Percentiles rank a stretch among this genome's conserved stretches.
Conservation (phyloP, 2,329 filamentous ascomycete species). For the Oidium heveae region DNA sequence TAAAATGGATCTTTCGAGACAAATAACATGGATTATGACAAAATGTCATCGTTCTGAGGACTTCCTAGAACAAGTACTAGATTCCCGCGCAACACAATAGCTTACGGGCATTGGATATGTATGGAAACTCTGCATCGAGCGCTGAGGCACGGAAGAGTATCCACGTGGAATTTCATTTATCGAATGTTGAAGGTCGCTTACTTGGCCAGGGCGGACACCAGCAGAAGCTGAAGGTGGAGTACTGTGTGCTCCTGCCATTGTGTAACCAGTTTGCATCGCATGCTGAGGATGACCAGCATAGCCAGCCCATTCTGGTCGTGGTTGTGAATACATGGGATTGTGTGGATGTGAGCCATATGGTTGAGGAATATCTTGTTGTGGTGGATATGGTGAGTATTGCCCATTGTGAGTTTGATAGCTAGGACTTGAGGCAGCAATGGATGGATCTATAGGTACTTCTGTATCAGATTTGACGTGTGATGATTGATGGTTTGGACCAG, state of each 20-base stretch:
- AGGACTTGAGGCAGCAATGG: constrained; percentile 79
- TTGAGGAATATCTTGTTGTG: constrained; percentile 67
- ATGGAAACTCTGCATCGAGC: not conserved
- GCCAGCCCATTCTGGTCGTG: constrained; percentile 49
- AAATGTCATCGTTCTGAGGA: not conserved
- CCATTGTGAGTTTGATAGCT: constrained; percentile 50
- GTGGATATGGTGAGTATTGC: constrained; percentile 71
- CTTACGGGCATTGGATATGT: not conserved
- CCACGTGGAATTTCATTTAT: not conserved
- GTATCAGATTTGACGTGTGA: constrained; percentile 75
- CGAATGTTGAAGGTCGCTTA: constrained; percentile 17
- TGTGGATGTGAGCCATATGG: constrained; percentile 37
- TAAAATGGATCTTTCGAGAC: too few species aligned
- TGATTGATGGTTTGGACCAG: constrained; percentile 47
- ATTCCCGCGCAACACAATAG: not conserved
- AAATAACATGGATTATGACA: too few species aligned
- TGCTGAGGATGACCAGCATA: constrained; percentile 27
- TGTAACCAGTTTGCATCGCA: constrained; percentile 12
- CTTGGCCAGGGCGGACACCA: constrained; percentile 30
- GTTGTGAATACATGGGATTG: constrained; percentile 37
- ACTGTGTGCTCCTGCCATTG: constrained; percentile 16
- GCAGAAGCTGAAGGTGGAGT: constrained; percentile 28
- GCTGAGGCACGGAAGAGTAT: constrained; percentile 1
- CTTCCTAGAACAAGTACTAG: constrained; percentile 3
- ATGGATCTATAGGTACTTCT: constrained; percentile 97